phyloP scores from a whole-genome alignment of 2,329 filamentous ascomycete genomes.

The Fusarium staphyleae region DNA sequence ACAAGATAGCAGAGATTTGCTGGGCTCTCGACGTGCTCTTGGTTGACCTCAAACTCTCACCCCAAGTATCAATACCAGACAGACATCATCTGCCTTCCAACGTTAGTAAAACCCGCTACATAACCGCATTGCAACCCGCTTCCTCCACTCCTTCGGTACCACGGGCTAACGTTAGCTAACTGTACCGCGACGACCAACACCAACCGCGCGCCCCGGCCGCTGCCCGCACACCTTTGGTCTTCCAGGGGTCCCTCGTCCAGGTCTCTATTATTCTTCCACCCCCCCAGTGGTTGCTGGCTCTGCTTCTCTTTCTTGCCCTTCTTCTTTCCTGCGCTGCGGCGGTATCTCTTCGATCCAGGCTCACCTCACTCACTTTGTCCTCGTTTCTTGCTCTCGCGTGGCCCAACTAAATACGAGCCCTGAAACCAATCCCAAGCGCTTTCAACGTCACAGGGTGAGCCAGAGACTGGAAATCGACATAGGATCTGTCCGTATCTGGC shows the following conservation, averaged over 20 bases:
- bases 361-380: slow-evolving; percentile 11
- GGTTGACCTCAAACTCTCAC: neutral
- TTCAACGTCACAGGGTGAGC: slow-evolving; percentile 25
- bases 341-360: slow-evolving; percentile 16
- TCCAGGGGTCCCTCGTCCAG: slow-evolving; percentile 26
- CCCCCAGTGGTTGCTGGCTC: slow-evolving; percentile 12
- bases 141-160: slow-evolving; percentile 8
- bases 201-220: slow-evolving; percentile 36
- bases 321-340: slow-evolving; percentile 21
- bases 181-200: slow-evolving; percentile 20
- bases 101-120: neutral
- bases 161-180: slow-evolving; percentile 3
- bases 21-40: no score
- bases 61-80: neutral
- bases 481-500: slow-evolving; percentile 11
- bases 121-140: slow-evolving; percentile 15
- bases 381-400: slow-evolving; percentile 2
- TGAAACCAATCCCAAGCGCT: slow-evolving; percentile 29
- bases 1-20: no score
- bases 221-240: slow-evolving; percentile 24
- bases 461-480: neutral
- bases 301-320: slow-evolving; percentile 13
- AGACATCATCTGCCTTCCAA: neutral
- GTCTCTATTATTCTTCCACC: slow-evolving; percentile 24
- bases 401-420: slow-evolving; percentile 3